Evolutionary conservation across 2,329 filamentous ascomycete species (phyloP), one percentile per base, ranked within the genome.

Genomic region (Sporothrix euskadiensis): DNA sequence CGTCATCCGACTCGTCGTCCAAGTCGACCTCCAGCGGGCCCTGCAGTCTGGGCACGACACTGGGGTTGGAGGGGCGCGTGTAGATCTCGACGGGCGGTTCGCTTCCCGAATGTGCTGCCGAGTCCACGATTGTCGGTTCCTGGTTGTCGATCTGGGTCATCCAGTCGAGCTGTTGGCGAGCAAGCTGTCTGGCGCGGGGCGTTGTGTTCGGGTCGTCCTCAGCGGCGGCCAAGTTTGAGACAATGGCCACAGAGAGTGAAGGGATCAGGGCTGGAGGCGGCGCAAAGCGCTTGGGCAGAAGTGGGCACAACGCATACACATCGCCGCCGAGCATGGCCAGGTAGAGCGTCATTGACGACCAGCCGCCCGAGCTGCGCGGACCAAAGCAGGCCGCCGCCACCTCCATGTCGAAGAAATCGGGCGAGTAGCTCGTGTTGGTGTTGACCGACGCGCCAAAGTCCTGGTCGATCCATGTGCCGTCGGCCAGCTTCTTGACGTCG

Each of bases 321-420:
- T 98, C 94, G 3, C 96, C 96, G 74, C 94, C 92, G 52, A 90
- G 89, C 92, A 98, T 99, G n/a, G 94, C 94, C 70, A 98, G 85
- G 93, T 95, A 99, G 12, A 99, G 85, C 0, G 96, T 98, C 92
- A 98, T 98, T 10, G 94, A 90, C 8, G 94, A 92, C 96, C 96
- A 99, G 71, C 94, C 94, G 16, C 94, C 95, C 7, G 88, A 88
- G 49, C 85, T 85, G 76, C 86, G 85, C 14, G 84, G 84, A 49
- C 87, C 85, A 83, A 99, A 99, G 80, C 90, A 93, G 69, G 94
- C 94, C 1, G 94, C 91, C 4, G 94, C 94, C 30, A 97, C 94
- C 79, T 98, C 93, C 91, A 99, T 97, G 80, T 98, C 94, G 74
- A 97, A 91, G 1, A 89, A 89, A 80, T 98, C 94, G 0, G 94